Evolutionary conservation across 2,329 filamentous ascomycete species (phyloP).

Genomic region (Chaetomium olivaceum): DNA sequence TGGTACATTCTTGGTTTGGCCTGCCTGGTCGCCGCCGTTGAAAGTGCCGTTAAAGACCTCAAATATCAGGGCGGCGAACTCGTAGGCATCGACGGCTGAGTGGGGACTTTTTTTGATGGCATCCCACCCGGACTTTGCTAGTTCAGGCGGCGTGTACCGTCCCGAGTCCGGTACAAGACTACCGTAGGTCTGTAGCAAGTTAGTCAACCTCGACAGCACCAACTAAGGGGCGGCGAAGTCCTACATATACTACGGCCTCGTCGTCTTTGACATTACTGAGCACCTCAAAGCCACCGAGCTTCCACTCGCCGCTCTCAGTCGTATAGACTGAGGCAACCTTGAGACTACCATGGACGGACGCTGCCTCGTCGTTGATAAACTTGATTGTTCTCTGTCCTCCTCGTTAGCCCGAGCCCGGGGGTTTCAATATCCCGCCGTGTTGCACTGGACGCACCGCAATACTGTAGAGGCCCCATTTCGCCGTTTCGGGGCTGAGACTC

Average conservation of each 20-base stretch:
- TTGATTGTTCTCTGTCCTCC: constrained; percentile 76
- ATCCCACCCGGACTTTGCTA: constrained; percentile 88
- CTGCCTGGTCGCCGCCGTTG: constrained; percentile 72
- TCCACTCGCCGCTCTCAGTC: constrained; percentile 97
- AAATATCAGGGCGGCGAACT: constrained; percentile 78
- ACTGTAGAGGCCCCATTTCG: constrained; percentile 93
- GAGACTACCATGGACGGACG: constrained; percentile 86
- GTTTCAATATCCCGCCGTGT: background rate
- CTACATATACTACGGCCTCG: constrained; percentile 84
- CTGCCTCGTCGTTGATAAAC: constrained; percentile 92
- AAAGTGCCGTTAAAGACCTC: constrained; percentile 92
- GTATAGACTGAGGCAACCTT: constrained; percentile 87
- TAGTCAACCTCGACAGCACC: constrained; percentile 10
- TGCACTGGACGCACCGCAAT: constrained; percentile 62
- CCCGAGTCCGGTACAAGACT: constrained; percentile 82
- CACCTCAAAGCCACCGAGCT: constrained; percentile 88
- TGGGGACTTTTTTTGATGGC: constrained; percentile 79
- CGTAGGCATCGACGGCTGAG: constrained; percentile 82
- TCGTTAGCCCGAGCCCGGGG: constrained; percentile 14
- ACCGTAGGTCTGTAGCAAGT: constrained; percentile 67
- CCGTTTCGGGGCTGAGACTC: constrained; percentile 84
- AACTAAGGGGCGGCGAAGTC: constrained; percentile 10
- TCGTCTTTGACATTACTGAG: constrained; percentile 95
- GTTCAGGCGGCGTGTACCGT: constrained; percentile 83
- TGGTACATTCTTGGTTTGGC: constrained; percentile 83